Evolutionary conservation across 1,284 basidiomycete genomes (phyloP).

Genomic region (Naganishia sp.): DNA sequence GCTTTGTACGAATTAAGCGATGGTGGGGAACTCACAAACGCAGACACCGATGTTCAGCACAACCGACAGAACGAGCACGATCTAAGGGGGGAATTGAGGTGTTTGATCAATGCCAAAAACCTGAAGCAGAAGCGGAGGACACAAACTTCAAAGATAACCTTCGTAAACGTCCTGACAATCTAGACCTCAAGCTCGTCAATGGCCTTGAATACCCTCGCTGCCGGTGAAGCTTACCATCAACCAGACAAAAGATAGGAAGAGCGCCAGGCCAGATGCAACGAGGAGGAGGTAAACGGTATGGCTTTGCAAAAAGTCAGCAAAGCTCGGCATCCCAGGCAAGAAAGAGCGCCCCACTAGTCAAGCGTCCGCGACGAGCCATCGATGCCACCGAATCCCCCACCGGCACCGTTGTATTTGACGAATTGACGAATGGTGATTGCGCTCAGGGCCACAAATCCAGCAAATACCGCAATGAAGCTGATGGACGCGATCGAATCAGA

Average conservation of each 20-base stretch:
- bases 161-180: slow-evolving; percentile 73
- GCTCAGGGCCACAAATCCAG: slow-evolving; percentile 68
- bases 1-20: slow-evolving; percentile 4
- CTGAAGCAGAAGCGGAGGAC: neutral
- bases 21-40: slow-evolving; percentile 43
- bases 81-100: slow-evolving; percentile 48
- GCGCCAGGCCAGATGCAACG: slow-evolving; percentile 63
- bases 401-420: slow-evolving; percentile 64
- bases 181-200: slow-evolving; percentile 26
- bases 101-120: neutral
- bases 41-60: slow-evolving; percentile 65
- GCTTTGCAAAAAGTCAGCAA: slow-evolving; percentile 31
- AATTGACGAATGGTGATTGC: slow-evolving; percentile 66
- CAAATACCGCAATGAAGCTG: slow-evolving; percentile 65
- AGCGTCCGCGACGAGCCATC: slow-evolving; percentile 42
- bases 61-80: slow-evolving; percentile 71
- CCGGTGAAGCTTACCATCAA: slow-evolving; percentile 39
- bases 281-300: slow-evolving; percentile 69
- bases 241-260: slow-evolving; percentile 57
- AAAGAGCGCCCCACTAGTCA: slow-evolving; percentile 39
- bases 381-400: slow-evolving; percentile 45
- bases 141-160: slow-evolving; percentile 64
- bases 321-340: neutral
- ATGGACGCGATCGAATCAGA: neutral
- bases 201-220: neutral